Evolutionary conservation across 2,329 filamentous ascomycete species (phyloP).

Genomic region (Aspergillus novofumigatus): DNA sequence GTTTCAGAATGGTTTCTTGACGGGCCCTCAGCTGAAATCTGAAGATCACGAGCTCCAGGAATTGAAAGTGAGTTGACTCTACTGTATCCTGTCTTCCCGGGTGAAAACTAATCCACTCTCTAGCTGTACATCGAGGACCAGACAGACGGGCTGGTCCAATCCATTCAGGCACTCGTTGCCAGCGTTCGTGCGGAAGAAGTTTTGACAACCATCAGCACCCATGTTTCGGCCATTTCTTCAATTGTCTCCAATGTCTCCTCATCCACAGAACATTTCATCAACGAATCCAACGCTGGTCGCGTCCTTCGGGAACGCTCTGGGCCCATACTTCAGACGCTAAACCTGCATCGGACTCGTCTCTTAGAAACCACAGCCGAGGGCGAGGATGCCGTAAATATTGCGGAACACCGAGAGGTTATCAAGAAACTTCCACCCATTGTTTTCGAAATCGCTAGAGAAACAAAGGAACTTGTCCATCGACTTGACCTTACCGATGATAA

Average conservation of each 20-base stretch:
- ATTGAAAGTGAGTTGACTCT: constrained; percentile 49
- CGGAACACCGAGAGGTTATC: constrained; percentile 54
- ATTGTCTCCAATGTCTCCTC: constrained; percentile 67
- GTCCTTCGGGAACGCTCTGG: constrained; percentile 47
- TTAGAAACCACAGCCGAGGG: constrained; percentile 61
- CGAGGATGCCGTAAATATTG: constrained; percentile 53
- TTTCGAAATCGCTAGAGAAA: constrained; percentile 80
- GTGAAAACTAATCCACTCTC: constrained; percentile 16
- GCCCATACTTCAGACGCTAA: constrained; percentile 46
- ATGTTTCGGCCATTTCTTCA: constrained; percentile 66
- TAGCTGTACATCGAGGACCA: constrained; percentile 79
- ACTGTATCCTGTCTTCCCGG: constrained; percentile 4
- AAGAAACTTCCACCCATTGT: constrained; percentile 74
- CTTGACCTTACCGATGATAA: constrained; percentile 39
- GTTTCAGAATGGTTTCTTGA: constrained; percentile 26
- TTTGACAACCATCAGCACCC: constrained; percentile 61
- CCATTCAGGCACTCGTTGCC: constrained; percentile 74
- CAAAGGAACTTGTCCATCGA: constrained; percentile 64
- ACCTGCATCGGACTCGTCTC: constrained; percentile 62
- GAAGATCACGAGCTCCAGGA: constrained; percentile 53
- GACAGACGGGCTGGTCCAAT: constrained; percentile 71
- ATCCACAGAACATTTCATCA: constrained; percentile 57
- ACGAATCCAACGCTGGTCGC: constrained; percentile 43
- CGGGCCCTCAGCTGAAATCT: constrained; percentile 29
- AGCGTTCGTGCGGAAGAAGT: constrained; percentile 63